phyloP scores from a whole-genome alignment of 1,139 yeast genomes.

The Diutina neorugosa region DNA sequence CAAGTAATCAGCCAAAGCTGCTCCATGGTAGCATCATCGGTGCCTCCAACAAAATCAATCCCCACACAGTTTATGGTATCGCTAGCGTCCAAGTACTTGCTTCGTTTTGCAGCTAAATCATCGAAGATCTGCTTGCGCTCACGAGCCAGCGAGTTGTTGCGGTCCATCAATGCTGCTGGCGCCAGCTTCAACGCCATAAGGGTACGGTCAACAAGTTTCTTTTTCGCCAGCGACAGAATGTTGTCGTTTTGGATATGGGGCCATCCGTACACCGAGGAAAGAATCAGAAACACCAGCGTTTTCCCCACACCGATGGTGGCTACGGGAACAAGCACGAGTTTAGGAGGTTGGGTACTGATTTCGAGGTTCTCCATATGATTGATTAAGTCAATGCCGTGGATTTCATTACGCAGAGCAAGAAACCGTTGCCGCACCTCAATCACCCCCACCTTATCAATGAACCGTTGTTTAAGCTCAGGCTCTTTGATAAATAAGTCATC shows the following conservation, averaged over 20 bases:
- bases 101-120: slow-evolving; percentile 32
- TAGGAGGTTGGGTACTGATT: slow-evolving; percentile 10
- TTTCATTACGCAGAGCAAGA: slow-evolving; percentile 17
- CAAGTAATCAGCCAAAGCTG: slow-evolving; percentile 41
- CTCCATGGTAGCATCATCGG: slow-evolving; percentile 13
- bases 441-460: slow-evolving; percentile 54
- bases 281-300: slow-evolving; percentile 64
- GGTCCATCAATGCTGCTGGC: slow-evolving; percentile 59
- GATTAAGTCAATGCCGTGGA: not conserved
- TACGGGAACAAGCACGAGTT: slow-evolving; percentile 61
- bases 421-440: slow-evolving; percentile 55
- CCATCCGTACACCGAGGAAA: slow-evolving; percentile 47
- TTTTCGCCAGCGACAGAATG: slow-evolving; percentile 20
- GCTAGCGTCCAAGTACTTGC: slow-evolving; percentile 20
- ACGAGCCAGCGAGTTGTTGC: slow-evolving; percentile 64
- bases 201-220: slow-evolving; percentile 19
- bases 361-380: slow-evolving; percentile 20
- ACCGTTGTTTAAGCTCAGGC: slow-evolving; percentile 33
- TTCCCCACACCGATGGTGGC: slow-evolving; percentile 96
- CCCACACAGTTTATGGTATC: slow-evolving; percentile 42
- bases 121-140: slow-evolving; percentile 62
- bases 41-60: slow-evolving; percentile 41
- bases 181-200: slow-evolving; percentile 4
- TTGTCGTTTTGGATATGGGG: slow-evolving; percentile 82
- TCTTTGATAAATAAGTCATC: slow-evolving; percentile 37